Evolutionary conservation across 306 rosid genomes (phyloP), one percentile per base, ranked within the genome.

Genomic region (Pachyrhizus erosus): DNA sequence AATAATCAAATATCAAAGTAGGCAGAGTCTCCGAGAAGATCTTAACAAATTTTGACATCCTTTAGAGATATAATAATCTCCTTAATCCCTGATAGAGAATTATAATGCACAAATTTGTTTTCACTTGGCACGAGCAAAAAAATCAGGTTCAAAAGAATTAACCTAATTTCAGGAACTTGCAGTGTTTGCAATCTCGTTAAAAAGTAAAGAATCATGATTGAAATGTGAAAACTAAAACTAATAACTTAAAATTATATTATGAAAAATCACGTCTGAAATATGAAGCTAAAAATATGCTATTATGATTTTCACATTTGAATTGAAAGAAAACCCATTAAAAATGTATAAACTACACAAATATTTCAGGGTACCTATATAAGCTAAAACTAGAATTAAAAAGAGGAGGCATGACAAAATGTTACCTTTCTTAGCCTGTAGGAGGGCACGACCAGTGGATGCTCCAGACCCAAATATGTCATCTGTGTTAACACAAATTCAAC

Each of bases 351-450:
- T 7, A 15, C 4, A 37, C 42, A 37, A 37, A 37, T 37, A 37
- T 37, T 37, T 37, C 42, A 37, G 42, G 42, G 8, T 37, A 37
- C 1, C 7, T 37, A 10, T 7, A 37, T 37, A 37, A 37, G 42
- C 13, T 7, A 55, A 9, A 57, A 9, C 64, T 21, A 57, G 14
- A 57, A 57, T 3, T 57, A 57, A 9, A 9, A 57, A 39, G 10
- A 66, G 7, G 9, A 61, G 12, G 2, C 24, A 31, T 6, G 73
- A 23, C 11, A 60, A 57, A 73, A 4, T 37, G 42, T 55, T 88
- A 96, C 99, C 66, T 86, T 89, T 88, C 87, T 76, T 82, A 75
- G 89, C 84, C 80, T 96, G 98, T 51, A 96, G 94, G 71, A 96
- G 99, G 80, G 92, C 83, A 71, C 98, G 98, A 5, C 90, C 86